phyloP scores from a whole-genome alignment of 2,329 filamentous ascomycete species.

The Curvularia lunata region DNA sequence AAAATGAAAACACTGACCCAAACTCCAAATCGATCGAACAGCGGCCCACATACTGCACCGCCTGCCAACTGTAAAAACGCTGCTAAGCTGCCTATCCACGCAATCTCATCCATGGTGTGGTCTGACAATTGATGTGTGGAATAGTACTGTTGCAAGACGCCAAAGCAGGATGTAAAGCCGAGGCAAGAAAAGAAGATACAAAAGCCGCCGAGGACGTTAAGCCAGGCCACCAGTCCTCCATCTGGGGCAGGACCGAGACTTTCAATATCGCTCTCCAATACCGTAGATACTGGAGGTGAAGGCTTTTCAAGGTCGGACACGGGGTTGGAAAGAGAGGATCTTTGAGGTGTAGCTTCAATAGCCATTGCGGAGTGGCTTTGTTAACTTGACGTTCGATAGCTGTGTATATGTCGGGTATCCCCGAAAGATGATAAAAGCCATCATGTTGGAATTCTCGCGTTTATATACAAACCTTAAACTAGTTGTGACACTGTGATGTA shows the following conservation, averaged over 20 bases:
- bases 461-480: not conserved
- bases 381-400: not conserved
- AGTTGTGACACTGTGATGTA: conserved; percentile 11
- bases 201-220: not conserved
- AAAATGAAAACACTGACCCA: conserved; percentile 36
- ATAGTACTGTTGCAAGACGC: not conserved
- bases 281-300: not conserved
- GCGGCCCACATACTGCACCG: conserved; percentile 64
- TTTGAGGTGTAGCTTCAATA: not conserved
- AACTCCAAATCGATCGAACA: conserved; percentile 62
- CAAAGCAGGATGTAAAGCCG: not conserved
- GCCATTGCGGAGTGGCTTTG: not conserved
- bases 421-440: not conserved
- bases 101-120: conserved; percentile 41
- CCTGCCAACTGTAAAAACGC: conserved; percentile 57
- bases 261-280: not conserved
- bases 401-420: not conserved
- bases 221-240: not conserved
- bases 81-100: conserved; percentile 54
- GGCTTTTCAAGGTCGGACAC: not conserved
- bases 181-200: not conserved
- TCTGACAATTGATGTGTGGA: not conserved
- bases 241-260: not conserved
- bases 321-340: not conserved
- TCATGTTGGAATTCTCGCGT: not conserved